phyloP scores from a whole-genome alignment of 441 rosid genomes.

The Manihot esculenta region DNA sequence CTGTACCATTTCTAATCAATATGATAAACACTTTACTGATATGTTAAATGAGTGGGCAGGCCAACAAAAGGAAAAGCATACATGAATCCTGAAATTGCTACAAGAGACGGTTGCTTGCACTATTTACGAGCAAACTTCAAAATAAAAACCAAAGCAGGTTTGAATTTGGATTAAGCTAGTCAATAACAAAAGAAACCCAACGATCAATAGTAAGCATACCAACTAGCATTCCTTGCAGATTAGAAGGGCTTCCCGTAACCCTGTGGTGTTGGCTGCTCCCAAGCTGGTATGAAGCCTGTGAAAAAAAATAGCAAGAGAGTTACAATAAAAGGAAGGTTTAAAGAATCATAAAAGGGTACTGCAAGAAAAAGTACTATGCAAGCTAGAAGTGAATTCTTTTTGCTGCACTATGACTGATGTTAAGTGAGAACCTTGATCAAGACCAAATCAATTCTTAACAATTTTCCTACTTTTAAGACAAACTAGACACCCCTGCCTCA shows the following conservation, averaged over 20 bases:
- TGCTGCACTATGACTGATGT: too few species aligned
- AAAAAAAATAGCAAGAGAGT: slow-evolving; percentile 24
- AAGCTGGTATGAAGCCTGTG: slow-evolving; percentile 75
- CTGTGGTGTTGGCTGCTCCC: slow-evolving; percentile 83
- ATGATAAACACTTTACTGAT: too few species aligned
- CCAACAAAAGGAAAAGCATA: too few species aligned
- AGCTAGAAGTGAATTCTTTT: neutral
- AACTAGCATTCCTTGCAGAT: slow-evolving; percentile 16
- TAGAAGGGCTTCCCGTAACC: slow-evolving; percentile 80
- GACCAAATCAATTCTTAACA: neutral
- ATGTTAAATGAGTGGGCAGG: too few species aligned
- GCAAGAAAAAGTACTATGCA: neutral
- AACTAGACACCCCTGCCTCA: neutral
- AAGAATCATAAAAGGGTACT: slow-evolving; percentile 9
- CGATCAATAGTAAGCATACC: slow-evolving; percentile 15
- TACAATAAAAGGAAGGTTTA: neutral
- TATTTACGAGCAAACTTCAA: too few species aligned
- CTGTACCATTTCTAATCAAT: too few species aligned
- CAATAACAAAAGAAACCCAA: slow-evolving; percentile 10
- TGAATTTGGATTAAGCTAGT: too few species aligned
- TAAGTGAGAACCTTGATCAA: too few species aligned
- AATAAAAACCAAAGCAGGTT: too few species aligned
- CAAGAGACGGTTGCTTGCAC: too few species aligned
- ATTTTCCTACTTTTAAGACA: neutral
- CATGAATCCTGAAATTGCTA: too few species aligned